These are phyloP conservation scores for Boletus sensibilis DNA, from an alignment of 768 basidiomycete genomes.

Conservation along the genomic window DNA sequence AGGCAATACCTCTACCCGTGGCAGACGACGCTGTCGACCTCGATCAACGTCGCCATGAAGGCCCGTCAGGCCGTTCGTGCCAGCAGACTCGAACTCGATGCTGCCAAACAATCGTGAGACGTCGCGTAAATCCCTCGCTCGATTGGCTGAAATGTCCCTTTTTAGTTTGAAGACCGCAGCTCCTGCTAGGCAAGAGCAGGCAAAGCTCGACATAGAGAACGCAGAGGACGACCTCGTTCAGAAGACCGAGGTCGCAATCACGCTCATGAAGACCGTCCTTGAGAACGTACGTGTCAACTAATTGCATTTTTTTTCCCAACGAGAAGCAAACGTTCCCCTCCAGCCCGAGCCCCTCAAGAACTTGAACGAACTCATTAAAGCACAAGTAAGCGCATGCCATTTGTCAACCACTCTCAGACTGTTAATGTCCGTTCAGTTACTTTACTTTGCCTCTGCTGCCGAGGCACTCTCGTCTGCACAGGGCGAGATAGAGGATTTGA, in stretches of 20 bases:
- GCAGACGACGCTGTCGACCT: slow-evolving; percentile 83
- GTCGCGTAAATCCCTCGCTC: neutral
- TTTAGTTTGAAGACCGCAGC: slow-evolving; percentile 74
- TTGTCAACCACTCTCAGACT: neutral
- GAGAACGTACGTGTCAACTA: slow-evolving; percentile 73
- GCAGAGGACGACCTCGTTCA: slow-evolving; percentile 96
- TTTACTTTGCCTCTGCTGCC: slow-evolving; percentile 73
- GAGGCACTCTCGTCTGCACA: slow-evolving; percentile 81
- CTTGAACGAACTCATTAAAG: slow-evolving; percentile 87
- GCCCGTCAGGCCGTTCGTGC: slow-evolving; percentile 79
- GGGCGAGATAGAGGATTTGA: slow-evolving; percentile 91
- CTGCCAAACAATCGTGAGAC: slow-evolving; percentile 82
- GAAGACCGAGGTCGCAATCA: slow-evolving; percentile 96
- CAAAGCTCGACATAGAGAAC: slow-evolving; percentile 87
- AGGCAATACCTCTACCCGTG: slow-evolving; percentile 74
- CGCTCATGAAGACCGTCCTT: slow-evolving; percentile 95
- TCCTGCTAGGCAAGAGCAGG: slow-evolving; percentile 84
- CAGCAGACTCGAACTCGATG: slow-evolving; percentile 84
- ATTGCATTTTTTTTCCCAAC: neutral
- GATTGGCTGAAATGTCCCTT: neutral
- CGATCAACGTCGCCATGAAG: slow-evolving; percentile 88
- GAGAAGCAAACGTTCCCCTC: neutral
- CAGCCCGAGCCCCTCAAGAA: slow-evolving; percentile 97
- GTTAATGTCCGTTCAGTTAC: slow-evolving; percentile 43
- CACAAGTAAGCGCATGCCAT: slow-evolving; percentile 54